These are phyloP conservation scores for Picea sitchensis DNA, from an alignment of 75 land plant species.

Conservation along the genomic window DNA sequence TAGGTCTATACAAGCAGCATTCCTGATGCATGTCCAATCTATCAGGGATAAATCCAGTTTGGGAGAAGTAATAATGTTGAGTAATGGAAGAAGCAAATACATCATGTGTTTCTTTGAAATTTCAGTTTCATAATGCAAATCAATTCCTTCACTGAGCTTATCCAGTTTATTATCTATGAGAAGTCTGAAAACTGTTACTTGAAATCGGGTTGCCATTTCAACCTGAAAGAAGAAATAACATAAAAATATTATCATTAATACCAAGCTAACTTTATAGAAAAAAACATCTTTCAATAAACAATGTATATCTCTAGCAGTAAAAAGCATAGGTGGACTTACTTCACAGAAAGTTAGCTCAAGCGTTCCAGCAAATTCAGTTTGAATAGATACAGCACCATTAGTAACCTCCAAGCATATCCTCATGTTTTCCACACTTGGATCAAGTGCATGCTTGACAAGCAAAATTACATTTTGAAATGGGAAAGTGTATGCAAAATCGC, in stretches of 20 bases:
- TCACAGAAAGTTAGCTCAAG: constrained; percentile 18
- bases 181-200: constrained; percentile 24
- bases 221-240: constrained; percentile 25
- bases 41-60: constrained; percentile 9
- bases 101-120: neutral
- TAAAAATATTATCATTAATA: neutral
- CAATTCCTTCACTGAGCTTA: constrained; percentile 6
- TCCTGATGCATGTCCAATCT: constrained; percentile 46
- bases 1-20: constrained; percentile 8
- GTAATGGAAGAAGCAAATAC: constrained; percentile 54
- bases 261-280: neutral
- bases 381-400: constrained; percentile 22
- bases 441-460: constrained; percentile 22
- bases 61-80: neutral
- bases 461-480: constrained; percentile 19
- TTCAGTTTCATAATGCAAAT: neutral
- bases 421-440: constrained; percentile 11
- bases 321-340: constrained; percentile 11
- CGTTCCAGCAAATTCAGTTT: constrained; percentile 19
- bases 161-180: constrained; percentile 15
- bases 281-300: neutral
- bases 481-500: constrained; percentile 13
- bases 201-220: constrained; percentile 43
- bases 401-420: constrained; percentile 18
- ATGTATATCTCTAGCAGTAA: neutral